A percentile compares a stretch with the other conserved stretches of the same genome.
Evolutionary conservation across 495 filamentous ascomycete genomes (phyloP).

Genomic region (Neurospora africana): DNA sequence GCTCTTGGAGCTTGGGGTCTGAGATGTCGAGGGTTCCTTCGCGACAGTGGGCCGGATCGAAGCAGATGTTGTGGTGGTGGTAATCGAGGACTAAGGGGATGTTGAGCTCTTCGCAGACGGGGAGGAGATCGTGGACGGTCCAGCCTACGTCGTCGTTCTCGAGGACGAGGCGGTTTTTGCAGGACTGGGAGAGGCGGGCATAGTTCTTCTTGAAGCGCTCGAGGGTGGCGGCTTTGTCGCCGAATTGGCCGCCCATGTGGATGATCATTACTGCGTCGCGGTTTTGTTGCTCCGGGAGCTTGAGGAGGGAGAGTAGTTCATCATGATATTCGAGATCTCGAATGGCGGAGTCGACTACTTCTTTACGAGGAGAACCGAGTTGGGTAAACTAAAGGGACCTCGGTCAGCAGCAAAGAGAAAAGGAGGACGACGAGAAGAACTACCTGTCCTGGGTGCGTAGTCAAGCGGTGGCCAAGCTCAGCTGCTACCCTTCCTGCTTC

Average conservation of each 20-base stretch:
- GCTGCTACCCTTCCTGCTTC: conserved; percentile 70
- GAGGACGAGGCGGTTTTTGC: conserved; percentile 76
- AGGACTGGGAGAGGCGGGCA: conserved; percentile 41
- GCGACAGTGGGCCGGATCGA: conserved; percentile 58
- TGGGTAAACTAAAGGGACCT: conserved; percentile 58
- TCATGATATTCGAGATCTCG: conserved; percentile 86
- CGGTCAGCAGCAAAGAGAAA: conserved; percentile 4
- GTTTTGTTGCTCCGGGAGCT: conserved; percentile 67
- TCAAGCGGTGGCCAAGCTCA: conserved; percentile 74
- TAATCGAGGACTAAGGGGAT: conserved; percentile 91
- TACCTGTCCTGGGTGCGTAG: conserved; percentile 80
- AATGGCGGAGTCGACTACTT: conserved; percentile 64
- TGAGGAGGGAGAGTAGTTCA: conserved; percentile 71
- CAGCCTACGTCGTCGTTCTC: conserved; percentile 91
- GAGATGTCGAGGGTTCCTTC: conserved; percentile 85
- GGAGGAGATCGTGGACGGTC: conserved; percentile 84
- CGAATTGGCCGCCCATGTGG: conserved; percentile 88
- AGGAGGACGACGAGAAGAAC: background rate
- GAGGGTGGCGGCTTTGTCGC: conserved; percentile 74
- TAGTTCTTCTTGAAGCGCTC: conserved; percentile 78
- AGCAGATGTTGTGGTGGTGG: conserved; percentile 93
- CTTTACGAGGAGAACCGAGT: conserved; percentile 63
- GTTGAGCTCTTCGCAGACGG: conserved; percentile 83
- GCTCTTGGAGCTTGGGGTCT: conserved; percentile 39
- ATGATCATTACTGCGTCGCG: conserved; percentile 90